A percentile compares a stretch with the other conserved stretches of the same genome.
phyloP scores from a whole-genome alignment of 345 rosid genomes.

The Pseudoturritis turrita region DNA sequence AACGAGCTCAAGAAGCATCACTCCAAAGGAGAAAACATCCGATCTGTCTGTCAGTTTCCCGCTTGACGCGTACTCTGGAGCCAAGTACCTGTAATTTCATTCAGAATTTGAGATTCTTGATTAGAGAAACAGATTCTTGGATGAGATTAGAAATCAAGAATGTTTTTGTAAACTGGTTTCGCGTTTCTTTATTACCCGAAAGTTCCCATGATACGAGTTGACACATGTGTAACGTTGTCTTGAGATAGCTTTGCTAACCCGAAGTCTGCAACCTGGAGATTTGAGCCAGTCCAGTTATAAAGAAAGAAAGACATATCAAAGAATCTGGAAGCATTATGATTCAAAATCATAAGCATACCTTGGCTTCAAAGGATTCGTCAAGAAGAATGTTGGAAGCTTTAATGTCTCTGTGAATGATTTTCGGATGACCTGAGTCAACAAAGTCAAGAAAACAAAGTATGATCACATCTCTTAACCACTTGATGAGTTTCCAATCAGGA shows the following conservation, averaged over 20 bases:
- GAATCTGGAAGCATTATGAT: neutral
- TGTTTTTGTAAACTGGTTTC: neutral
- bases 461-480: neutral
- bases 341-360: constrained; percentile 39
- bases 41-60: constrained; percentile 90
- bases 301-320: neutral
- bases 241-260: constrained; percentile 82
- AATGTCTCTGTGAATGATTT: constrained; percentile 88
- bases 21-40: constrained; percentile 87
- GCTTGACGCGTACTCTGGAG: constrained; percentile 93
- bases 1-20: constrained; percentile 78
- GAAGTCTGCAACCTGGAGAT: constrained; percentile 83
- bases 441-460: neutral
- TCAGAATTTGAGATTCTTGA: constrained; percentile 1
- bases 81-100: constrained; percentile 54
- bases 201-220: constrained; percentile 98
- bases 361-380: constrained; percentile 67
- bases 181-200: constrained; percentile 62
- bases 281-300: neutral
- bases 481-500: neutral
- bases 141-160: neutral
- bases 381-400: constrained; percentile 81
- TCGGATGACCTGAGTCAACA: constrained; percentile 64
- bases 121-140: neutral
- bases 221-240: constrained; percentile 82